Percentiles rank a stretch among this genome's conserved stretches.
phyloP scores from a whole-genome alignment of 768 basidiomycete genomes.

The Crepidotus variabilis region DNA sequence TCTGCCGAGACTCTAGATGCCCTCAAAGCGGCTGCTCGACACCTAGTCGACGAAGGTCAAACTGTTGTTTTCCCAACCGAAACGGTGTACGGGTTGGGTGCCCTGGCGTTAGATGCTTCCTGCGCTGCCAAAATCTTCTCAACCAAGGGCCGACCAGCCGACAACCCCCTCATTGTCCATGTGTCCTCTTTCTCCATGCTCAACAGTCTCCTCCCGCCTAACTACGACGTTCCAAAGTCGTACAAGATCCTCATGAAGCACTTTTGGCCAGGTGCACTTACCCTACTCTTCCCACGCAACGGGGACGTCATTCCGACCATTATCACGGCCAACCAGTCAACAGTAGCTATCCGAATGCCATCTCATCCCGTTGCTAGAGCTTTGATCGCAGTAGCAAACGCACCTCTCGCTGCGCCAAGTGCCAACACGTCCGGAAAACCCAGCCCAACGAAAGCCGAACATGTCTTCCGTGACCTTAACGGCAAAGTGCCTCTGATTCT shows the following conservation, averaged over 20 bases:
- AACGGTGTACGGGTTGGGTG: conserved; percentile 98
- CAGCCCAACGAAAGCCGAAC: conserved; percentile 85
- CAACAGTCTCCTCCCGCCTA: conserved; percentile 60
- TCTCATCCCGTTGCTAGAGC: conserved; percentile 91
- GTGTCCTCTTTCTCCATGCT: conserved; percentile 88
- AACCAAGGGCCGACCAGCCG: conserved; percentile 88
- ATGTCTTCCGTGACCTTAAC: conserved; percentile 76
- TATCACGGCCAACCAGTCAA: conserved; percentile 75
- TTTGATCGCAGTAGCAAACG: conserved; percentile 68
- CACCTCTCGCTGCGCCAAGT: conserved; percentile 90
- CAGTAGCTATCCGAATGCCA: conserved; percentile 92
- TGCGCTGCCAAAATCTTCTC: conserved; percentile 77
- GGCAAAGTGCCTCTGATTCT: conserved; percentile 76
- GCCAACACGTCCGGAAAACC: conserved; percentile 95
- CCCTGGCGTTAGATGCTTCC: conserved; percentile 60
- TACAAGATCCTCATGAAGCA: conserved; percentile 74
- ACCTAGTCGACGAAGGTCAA: conserved; percentile 43
- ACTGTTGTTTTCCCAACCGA: conserved; percentile 93
- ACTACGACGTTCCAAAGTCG: conserved; percentile 54
- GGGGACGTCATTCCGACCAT: conserved; percentile 58
- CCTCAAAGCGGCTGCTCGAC: conserved; percentile 51
- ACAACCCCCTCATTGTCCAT: conserved; percentile 98
- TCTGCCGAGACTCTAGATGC: conserved; percentile 49
- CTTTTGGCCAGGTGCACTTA: conserved; percentile 96
- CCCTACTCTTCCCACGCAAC: conserved; percentile 83